Evolutionary conservation across 2,329 filamentous ascomycete species (phyloP).

Genomic region (Seiridium cupressi): DNA sequence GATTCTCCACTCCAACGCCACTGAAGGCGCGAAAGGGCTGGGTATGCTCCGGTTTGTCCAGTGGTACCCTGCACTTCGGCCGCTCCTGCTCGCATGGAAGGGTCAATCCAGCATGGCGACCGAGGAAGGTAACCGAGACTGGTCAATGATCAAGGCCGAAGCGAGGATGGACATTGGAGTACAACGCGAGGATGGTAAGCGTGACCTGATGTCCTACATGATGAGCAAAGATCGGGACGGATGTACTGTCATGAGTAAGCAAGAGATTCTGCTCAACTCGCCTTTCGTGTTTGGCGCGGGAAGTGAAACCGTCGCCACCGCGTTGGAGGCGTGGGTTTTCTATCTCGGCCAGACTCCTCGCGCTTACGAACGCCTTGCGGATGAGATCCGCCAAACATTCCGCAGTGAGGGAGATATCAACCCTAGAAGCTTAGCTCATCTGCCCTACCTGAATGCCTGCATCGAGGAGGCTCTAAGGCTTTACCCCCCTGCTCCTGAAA

Average conservation of each 20-base stretch:
- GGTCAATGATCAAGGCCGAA: neutral
- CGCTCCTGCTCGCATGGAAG: neutral
- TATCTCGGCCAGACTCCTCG: neutral
- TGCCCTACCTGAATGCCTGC: conserved; percentile 31
- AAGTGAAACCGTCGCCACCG: neutral
- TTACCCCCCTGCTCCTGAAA: neutral
- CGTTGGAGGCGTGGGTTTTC: conserved; percentile 32
- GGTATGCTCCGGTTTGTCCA: neutral
- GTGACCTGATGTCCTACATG: neutral
- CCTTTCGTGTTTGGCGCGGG: neutral
- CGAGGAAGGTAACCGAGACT: neutral
- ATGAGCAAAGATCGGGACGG: neutral
- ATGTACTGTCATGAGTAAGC: neutral
- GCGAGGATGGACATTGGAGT: neutral
- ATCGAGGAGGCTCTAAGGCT: conserved; percentile 34
- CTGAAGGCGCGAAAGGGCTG: neutral
- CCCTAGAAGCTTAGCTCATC: conserved; percentile 19
- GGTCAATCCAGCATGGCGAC: neutral
- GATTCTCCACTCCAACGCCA: conserved; percentile 3
- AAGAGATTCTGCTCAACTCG: neutral
- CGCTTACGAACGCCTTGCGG: conserved; percentile 16
- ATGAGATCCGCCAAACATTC: conserved; percentile 29
- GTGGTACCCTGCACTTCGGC: neutral
- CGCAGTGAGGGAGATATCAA: conserved; percentile 25
- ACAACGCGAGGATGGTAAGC: neutral